Conservation (phyloP, 192 early-diverging fungal genomes). For the Umbelopsis sp. region DNA sequence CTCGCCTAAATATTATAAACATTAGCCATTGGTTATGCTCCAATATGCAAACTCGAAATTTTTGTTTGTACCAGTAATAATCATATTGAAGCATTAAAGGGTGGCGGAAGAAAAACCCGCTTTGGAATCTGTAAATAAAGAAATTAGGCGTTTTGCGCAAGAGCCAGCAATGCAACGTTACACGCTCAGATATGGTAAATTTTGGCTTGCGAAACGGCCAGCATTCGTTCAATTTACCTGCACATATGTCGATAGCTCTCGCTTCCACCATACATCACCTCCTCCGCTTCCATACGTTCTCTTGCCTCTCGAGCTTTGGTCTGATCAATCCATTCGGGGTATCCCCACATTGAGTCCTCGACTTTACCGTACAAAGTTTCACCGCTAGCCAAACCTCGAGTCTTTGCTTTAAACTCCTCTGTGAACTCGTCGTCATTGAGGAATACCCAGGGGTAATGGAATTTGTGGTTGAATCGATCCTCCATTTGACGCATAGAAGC, state of each 20-base stretch:
- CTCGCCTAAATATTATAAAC: constrained; percentile 55
- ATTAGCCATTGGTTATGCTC: constrained; percentile 38
- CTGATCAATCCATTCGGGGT: constrained; percentile 75
- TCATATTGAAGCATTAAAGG: constrained; percentile 60
- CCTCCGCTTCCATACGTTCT: constrained; percentile 52
- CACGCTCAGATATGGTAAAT: constrained; percentile 21
- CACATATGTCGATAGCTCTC: constrained; percentile 77
- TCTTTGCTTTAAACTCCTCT: constrained; percentile 51
- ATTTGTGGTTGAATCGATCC: constrained; percentile 66
- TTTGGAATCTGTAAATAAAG: constrained; percentile 48
- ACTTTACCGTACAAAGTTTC: constrained; percentile 40
- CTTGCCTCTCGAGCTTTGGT: constrained; percentile 56
- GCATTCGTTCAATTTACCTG: constrained; percentile 42
- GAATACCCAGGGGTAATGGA: constrained; percentile 71
- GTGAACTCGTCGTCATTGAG: constrained; percentile 73
- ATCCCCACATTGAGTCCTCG: constrained; percentile 70
- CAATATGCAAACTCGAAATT: constrained; percentile 31
- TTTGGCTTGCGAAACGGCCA: neutral
- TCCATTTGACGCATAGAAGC: constrained; percentile 72
- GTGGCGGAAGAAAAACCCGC: constrained; percentile 68
- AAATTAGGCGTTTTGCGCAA: constrained; percentile 24
- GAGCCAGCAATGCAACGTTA: constrained; percentile 10
- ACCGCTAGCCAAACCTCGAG: neutral
- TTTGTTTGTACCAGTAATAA: constrained; percentile 57
- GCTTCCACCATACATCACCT: constrained; percentile 70